phyloP scores from a whole-genome alignment of 768 basidiomycete genomes.

The Kwoniella sp. region DNA sequence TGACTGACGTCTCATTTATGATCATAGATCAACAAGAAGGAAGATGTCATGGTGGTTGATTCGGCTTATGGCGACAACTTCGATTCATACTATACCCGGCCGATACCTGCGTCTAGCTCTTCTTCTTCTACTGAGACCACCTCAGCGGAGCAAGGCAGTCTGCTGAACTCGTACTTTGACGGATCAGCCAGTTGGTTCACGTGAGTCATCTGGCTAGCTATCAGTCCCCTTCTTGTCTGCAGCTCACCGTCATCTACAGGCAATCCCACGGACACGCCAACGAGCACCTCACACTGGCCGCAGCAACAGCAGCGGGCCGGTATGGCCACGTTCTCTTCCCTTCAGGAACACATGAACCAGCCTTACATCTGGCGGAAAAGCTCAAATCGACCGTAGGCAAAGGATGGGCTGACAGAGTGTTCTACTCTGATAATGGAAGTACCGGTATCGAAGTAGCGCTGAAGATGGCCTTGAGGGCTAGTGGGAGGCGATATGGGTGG shows the following conservation, averaged over 20 bases:
- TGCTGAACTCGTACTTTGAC: conserved; percentile 71
- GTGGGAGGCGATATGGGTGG: conserved; percentile 54
- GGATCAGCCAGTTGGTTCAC: conserved; percentile 98
- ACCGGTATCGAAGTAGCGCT: conserved; percentile 97
- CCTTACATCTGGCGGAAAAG: conserved; percentile 77
- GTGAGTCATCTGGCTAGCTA: conserved; percentile 36
- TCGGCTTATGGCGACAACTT: conserved; percentile 87
- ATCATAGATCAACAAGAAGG: conserved; percentile 63
- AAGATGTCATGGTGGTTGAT: conserved; percentile 86
- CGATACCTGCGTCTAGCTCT: conserved; percentile 28
- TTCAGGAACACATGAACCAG: conserved; percentile 80
- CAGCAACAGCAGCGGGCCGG: conserved; percentile 83
- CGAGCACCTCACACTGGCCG: conserved; percentile 76
- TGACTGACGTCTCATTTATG: conserved; percentile 1
- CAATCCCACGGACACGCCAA: conserved; percentile 85
- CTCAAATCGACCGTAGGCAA: conserved; percentile 73
- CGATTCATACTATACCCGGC: conserved; percentile 64
- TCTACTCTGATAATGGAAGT: conserved; percentile 92
- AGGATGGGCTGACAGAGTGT: conserved; percentile 88
- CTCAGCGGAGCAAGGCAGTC: conserved; percentile 36
- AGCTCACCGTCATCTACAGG: neutral
- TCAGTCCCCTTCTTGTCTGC: neutral
- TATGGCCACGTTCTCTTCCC: conserved; percentile 99
- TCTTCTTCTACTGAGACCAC: conserved; percentile 8
- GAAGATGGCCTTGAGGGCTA: conserved; percentile 85